Conservation (phyloP, 495 filamentous ascomycete genomes). For the Talaromyces adpressus region DNA sequence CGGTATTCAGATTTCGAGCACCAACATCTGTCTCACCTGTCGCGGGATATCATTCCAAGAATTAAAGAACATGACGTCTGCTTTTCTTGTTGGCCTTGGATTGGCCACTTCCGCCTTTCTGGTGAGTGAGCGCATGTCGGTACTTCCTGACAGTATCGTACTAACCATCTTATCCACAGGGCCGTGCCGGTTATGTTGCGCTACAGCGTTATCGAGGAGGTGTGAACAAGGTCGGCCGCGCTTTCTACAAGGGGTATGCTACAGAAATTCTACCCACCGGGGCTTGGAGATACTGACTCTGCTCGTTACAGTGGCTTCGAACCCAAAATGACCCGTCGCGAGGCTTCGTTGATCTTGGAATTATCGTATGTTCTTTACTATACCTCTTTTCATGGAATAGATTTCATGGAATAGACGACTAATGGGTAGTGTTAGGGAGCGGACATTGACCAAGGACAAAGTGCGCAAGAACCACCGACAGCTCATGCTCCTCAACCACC, state of each 20-base stretch:
- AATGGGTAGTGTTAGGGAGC: conserved; percentile 52
- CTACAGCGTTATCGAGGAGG: conserved; percentile 74
- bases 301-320: conserved; percentile 66
- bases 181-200: conserved; percentile 85
- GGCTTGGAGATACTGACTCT: not conserved
- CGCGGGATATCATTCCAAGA: not conserved
- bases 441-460: conserved; percentile 79
- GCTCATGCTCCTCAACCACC: conserved; percentile 97
- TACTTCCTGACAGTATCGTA: not conserved
- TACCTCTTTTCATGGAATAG: not conserved
- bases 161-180: conserved; percentile 41
- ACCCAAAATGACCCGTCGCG: conserved; percentile 80
- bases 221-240: conserved; percentile 70
- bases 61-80: conserved; percentile 55
- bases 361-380: conserved; percentile 57
- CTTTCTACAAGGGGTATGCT: conserved; percentile 81
- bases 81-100: conserved; percentile 70
- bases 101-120: conserved; percentile 72
- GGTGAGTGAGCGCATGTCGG: conserved; percentile 36
- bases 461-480: conserved; percentile 93
- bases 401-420: not conserved
- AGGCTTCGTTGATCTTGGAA: conserved; percentile 87
- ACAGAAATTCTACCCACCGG: not conserved
- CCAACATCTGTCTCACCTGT: not conserved
- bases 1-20: not conserved